Evolutionary conservation across 352 stramenopile genomes (phyloP), one percentile per base, ranked within the genome.

Genomic region (Discostella stelligera): DNA sequence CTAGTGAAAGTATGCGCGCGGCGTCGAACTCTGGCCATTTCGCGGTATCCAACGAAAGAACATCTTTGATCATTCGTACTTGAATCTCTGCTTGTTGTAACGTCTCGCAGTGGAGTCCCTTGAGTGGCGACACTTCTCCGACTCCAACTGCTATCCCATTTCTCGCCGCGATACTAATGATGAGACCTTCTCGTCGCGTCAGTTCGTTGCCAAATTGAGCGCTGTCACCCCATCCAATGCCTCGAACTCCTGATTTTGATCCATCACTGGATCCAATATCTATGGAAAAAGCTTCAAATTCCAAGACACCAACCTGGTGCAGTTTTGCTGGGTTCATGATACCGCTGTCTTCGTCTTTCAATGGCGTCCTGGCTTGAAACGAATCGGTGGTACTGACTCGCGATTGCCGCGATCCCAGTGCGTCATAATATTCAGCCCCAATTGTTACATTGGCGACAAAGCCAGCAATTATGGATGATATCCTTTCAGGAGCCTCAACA

Each of bases 201-300:
- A 86, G 56, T 54, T 76, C 50, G 55, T 53, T 77, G 54, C 52
- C 71, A 66, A 62, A 10, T 27, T 73, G 41, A 39, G 78, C 76
- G 73, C 67, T 79, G 13, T 84, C 62, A 10, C 85, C 84, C 86
- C 88, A 93, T 55, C 86, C 84, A 62, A 91, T 80, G 39, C 86
- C 84, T 50, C 53, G 48, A 70, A 86, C 73, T 64, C 76, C 83
- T 23, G 75, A 74, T 32, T 75, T 64, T 25, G 62, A 61, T 66
- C 55, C 66, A 55, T 63, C 59, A 53, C 70, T 59, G 58, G 74
- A 76, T 14, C 70, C 60, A 55, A 89, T 25, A 25, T 81, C 68
- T 53, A 91, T 88, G 20, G 21, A 61, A 62, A 90, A 92, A 32
- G 65, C n/a, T 58, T 92, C 80, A 58, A 83, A 92, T 63, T 90